Evolutionary conservation across 805 yeast species (phyloP).

Genomic region (Starmerella stellata): DNA sequence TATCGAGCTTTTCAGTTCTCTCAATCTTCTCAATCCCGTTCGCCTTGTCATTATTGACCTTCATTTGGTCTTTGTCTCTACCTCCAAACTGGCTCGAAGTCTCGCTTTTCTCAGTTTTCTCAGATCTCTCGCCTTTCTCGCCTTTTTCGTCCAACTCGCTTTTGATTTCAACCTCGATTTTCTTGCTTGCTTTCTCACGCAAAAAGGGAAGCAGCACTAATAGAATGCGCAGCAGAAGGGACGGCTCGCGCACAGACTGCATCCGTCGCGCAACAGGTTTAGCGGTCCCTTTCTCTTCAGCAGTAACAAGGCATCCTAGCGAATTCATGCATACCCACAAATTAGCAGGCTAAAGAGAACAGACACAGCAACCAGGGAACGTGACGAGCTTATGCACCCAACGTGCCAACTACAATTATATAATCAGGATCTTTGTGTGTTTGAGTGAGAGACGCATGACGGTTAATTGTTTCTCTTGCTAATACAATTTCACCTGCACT

Average conservation of each 20-base stretch:
- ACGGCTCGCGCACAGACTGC: not conserved
- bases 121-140: not conserved
- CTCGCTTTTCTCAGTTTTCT: not conserved
- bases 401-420: not conserved
- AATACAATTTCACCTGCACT: not conserved
- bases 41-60: not conserved
- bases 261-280: no score
- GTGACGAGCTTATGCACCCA: not conserved
- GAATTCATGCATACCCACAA: constrained; percentile 7
- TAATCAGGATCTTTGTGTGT: no score
- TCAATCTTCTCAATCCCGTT: not conserved
- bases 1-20: not conserved
- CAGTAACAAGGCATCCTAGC: constrained; percentile 7
- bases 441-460: no score
- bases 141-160: not conserved
- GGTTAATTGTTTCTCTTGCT: no score
- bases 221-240: constrained; percentile 5
- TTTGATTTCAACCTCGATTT: not conserved
- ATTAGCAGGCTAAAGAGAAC: no score
- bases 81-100: no score
- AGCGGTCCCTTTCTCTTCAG: not conserved
- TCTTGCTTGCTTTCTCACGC: not conserved
- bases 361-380: no score
- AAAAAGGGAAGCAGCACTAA: constrained; percentile 4
- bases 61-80: not conserved